These are phyloP conservation scores for Oryza punctata DNA, from an alignment of 176 grass and related monocot species.

Conservation along the genomic window DNA sequence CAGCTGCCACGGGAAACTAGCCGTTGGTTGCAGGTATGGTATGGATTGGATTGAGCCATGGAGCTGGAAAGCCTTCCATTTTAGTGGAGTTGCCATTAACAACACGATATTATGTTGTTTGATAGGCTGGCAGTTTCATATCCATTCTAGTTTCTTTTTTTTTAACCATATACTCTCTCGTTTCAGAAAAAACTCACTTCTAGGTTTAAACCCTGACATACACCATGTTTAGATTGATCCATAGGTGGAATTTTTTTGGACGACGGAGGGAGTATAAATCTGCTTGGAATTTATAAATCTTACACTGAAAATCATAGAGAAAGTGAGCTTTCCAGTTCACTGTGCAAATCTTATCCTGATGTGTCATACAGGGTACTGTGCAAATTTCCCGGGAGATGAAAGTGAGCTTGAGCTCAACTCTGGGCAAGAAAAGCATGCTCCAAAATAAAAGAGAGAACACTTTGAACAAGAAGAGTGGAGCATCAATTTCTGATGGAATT, in stretches of 20 bases:
- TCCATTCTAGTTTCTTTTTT: not conserved
- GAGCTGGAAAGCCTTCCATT: conserved; percentile 4
- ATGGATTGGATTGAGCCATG: not conserved
- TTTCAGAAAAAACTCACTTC: too few species aligned
- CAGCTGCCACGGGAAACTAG: conserved; percentile 25
- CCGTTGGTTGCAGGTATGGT: conserved; percentile 42
- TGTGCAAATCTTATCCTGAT: too few species aligned
- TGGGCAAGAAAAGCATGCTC: not conserved
- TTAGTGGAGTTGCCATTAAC: not conserved
- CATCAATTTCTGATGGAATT: not conserved
- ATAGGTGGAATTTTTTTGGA: too few species aligned
- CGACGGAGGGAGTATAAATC: too few species aligned
- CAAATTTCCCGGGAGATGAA: not conserved
- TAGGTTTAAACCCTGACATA: too few species aligned
- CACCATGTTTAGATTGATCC: too few species aligned
- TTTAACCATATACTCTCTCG: not conserved
- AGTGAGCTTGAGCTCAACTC: not conserved
- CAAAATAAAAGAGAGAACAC: not conserved
- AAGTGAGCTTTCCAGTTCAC: too few species aligned
- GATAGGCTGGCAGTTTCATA: not conserved
- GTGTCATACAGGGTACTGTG: not conserved
- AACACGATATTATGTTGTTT: not conserved
- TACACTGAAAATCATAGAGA: not conserved
- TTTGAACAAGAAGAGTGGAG: not conserved
- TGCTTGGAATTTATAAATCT: not conserved